Evolutionary conservation across 306 rosid genomes (phyloP), one percentile per base, ranked within the genome.

Genomic region (Cucumis melo): DNA sequence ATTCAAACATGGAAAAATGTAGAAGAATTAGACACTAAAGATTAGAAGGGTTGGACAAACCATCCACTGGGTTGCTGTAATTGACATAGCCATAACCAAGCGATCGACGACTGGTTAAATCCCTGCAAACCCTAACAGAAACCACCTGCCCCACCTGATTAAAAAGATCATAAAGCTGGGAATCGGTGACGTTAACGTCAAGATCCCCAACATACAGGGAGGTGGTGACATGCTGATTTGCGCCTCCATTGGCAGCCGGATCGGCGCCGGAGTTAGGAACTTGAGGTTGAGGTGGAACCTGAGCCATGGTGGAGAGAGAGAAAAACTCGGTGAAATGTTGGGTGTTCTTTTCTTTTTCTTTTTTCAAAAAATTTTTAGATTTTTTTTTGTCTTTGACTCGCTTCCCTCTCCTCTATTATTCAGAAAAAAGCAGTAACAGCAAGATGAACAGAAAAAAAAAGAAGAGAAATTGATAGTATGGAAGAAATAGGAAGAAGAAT

Each of bases 101-200:
- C 48, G 99, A 94, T 84, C 99, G 86, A 32, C 97, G 85, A 29
- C 81, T 85, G 55, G 90, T 78, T 89, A 94, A 83, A 65, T 94
- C 99, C 90, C 97, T 89, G 86, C 99, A 94, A 85, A 94, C 93
- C 95, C 99, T 87, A 83, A 94, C 99, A 56, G 97, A 92, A 66
- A 88, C 92, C 16, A 94, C 97, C 89, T 92, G 97, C 36, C 97
- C 97, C 83, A 92, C 81, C 83, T 92, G 97, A 81, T 81, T 90
- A 77, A 94, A 94, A 79, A 94, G 61, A 80, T 94, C 99, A 55
- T 91, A 94, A 0, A 94, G 97, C 90, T 94, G 99, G 19, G 97
- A 86, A 80, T 94, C 99, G 61, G 96, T 87, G 17, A 94, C 87
- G 65, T 38, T 94, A 2, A 56, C 79, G 75, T 94, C 99, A 59